Evolutionary conservation across 768 basidiomycete genomes (phyloP).

Genomic region (Kondoa malvinella): DNA sequence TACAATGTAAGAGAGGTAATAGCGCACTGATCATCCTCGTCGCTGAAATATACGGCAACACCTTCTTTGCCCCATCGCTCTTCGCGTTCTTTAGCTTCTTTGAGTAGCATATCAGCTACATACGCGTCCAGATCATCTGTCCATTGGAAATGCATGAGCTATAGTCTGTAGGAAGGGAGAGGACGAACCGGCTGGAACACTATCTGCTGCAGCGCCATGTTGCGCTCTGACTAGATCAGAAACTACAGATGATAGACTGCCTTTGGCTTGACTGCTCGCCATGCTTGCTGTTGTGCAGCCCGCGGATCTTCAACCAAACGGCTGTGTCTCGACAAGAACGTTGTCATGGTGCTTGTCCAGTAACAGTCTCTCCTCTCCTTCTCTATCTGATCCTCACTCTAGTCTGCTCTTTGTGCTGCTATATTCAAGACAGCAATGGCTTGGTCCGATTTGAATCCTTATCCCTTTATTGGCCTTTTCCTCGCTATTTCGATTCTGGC

Average conservation of each 20-base stretch:
- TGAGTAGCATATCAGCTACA: conserved; percentile 77
- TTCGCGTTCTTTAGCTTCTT: conserved; percentile 83
- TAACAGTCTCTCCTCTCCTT: too few species aligned
- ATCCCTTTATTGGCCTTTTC: too few species aligned
- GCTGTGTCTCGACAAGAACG: too few species aligned
- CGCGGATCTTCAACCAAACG: too few species aligned
- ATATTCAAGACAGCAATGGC: too few species aligned
- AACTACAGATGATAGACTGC: background rate
- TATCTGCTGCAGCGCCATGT: background rate
- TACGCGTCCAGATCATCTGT: conserved; percentile 60
- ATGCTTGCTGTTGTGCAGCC: too few species aligned
- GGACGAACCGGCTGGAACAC: background rate
- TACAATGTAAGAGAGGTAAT: background rate
- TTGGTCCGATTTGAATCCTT: too few species aligned
- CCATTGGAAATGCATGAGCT: too few species aligned
- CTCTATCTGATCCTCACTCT: too few species aligned
- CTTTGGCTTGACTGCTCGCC: background rate
- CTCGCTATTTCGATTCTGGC: background rate
- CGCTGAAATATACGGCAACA: conserved; percentile 17
- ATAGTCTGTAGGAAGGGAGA: too few species aligned
- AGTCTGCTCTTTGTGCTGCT: too few species aligned
- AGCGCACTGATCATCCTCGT: conserved; percentile 18
- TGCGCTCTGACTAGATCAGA: background rate
- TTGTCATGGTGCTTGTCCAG: too few species aligned
- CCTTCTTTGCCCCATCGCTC: conserved; percentile 47